Base-by-base conservation (phyloP, 1,284 basidiomycete genomes). In the Lignosus rhinocerotis region DNA sequence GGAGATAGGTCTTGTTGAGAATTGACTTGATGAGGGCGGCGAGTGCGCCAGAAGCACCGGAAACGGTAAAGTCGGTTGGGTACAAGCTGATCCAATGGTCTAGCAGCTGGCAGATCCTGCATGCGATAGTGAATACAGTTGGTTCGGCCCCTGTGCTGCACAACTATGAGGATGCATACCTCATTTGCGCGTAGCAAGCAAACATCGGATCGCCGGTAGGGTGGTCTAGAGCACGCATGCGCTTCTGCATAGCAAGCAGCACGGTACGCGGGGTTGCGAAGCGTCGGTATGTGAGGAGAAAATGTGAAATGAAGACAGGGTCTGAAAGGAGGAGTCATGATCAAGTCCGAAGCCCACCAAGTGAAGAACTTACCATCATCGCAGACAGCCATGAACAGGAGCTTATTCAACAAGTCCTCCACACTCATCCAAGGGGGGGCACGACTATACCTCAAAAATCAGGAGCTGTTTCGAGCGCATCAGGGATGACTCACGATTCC, bases 201-300 rank as follows among this genome's bases (percentile, higher is more conserved):
- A 92, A 89, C 84, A 92, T 88, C 0, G 87, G 86, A 74, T 92
- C 90, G 6, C 84, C 82, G n/a, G 80, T 80, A 30, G 86, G 81
- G 59, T 82, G 81, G 67, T 90, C 88, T 12, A 93, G 76, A 61
- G 88, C 83, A 34, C 88, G 83, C 81, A 92, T 87, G 46, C 89
- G 85, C 67, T 90, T 89, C 71, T 92, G 90, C 88, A 93, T 91
- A 5, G 90, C 87, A 49, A 92, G 77, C n/a, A 93, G 76, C 14
- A 93, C 74, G 56, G 79, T 86, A 42, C 90, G 81, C 12, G 90
- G 90, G 47, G 80, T 88, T 45, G 88, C 80, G 69, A 93, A 93
- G 60, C 88, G 79, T 36, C 90, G 86, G 70, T 90, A 92, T 11
- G 89, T 92, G 38, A 93, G 79, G 50, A 93, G 76, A 71, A 93